Evolutionary conservation across 257 asterid species (phyloP).

Genomic region (Asclepias syriaca): DNA sequence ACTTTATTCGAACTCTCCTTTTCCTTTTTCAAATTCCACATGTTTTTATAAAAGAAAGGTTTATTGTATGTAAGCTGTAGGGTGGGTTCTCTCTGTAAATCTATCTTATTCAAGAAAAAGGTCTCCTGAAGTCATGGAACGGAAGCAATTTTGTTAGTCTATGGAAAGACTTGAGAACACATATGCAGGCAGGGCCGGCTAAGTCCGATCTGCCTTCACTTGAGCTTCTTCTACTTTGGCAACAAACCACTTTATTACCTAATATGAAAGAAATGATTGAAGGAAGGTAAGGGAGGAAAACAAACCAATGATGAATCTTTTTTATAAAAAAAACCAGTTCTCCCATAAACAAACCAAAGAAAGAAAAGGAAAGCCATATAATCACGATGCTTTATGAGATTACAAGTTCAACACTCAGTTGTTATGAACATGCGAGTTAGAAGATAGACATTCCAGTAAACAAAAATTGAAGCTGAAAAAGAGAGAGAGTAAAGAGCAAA

Average conservation of each 20-base stretch:
- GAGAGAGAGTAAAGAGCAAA: not conserved
- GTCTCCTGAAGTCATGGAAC: not conserved
- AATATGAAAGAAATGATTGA: not conserved
- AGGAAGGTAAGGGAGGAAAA: not conserved
- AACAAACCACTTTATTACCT: not conserved
- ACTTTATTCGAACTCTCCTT: too few relatives aligned
- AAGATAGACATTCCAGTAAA: too few relatives aligned
- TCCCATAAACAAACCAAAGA: not conserved
- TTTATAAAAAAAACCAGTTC: not conserved
- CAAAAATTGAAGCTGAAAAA: not conserved
- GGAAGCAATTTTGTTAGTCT: not conserved
- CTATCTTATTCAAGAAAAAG: not conserved
- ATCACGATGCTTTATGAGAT: too few relatives aligned
- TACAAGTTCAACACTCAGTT: too few relatives aligned
- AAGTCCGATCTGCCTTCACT: not conserved
- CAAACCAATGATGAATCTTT: not conserved
- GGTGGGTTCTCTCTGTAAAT: too few relatives aligned
- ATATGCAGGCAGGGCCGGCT: not conserved
- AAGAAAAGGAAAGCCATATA: not conserved
- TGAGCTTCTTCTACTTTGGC: not conserved
- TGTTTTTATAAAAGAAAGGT: too few relatives aligned
- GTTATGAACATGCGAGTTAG: too few relatives aligned
- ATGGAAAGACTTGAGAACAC: not conserved
- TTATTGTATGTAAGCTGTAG: too few relatives aligned
- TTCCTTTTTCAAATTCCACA: too few relatives aligned